Conservation (phyloP, 2,329 filamentous ascomycete species). For the Alternaria gaisen region DNA sequence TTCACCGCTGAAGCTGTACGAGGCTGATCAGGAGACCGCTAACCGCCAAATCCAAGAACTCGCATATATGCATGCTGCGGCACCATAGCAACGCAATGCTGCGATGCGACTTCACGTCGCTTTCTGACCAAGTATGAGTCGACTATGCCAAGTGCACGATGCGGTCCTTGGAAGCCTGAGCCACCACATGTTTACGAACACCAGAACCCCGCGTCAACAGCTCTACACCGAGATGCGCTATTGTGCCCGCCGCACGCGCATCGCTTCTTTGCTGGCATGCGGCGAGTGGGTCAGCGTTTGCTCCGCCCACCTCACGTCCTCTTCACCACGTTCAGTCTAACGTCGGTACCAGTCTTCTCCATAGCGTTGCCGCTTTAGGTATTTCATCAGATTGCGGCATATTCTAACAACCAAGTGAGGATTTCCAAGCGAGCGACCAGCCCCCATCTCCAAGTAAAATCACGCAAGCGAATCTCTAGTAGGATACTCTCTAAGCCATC, state of each 20-base stretch:
- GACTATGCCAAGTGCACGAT: conserved; percentile 7
- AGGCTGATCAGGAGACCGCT: conserved; percentile 19
- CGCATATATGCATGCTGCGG: conserved; percentile 17
- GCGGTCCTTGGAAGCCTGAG: conserved; percentile 1
- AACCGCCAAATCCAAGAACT: conserved; percentile 6
- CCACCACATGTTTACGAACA: conserved; percentile 11
- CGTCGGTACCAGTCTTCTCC: conserved; percentile 3
- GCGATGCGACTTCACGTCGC: conserved; percentile 13
- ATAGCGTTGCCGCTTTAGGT: neutral
- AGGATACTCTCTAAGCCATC: conserved; percentile 19
- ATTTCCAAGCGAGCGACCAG: conserved; percentile 5
- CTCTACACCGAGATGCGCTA: conserved; percentile 4
- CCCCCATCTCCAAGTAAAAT: conserved; percentile 19
- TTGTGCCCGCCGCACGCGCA: conserved; percentile 8
- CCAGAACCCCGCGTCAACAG: conserved; percentile 9
- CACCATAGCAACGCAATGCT: conserved; percentile 23
- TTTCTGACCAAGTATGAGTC: conserved; percentile 20
- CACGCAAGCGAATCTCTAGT: conserved; percentile 22
- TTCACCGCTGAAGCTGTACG: conserved; percentile 33
- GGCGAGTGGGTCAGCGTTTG: neutral
- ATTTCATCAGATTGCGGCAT: neutral
- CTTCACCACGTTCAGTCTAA: neutral
- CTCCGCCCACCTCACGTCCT: conserved; percentile 12
- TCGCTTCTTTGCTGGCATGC: neutral
- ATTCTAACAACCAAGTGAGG: conserved; percentile 1